A percentile compares a stretch with the other conserved stretches of the same genome.
These are phyloP conservation scores for Teunomyces barrocoloradensis DNA, from an alignment of 805 yeast species.

Conservation along the genomic window DNA sequence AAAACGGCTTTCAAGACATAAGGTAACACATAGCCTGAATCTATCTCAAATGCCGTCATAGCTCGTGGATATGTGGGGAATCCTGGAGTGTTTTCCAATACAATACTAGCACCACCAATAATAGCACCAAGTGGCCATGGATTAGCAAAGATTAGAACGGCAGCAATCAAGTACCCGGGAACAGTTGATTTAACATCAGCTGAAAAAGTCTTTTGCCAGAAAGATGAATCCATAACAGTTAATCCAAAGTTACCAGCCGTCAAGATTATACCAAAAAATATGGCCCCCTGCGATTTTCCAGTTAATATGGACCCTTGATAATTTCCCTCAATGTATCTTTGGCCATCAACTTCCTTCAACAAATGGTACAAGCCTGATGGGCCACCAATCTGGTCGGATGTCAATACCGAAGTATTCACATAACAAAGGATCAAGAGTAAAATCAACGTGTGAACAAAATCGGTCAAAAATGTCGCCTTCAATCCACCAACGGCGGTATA, in stretches of 20 bases:
- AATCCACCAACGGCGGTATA: constrained; percentile 52
- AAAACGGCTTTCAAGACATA: constrained; percentile 28
- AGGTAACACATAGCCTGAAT: constrained; percentile 29
- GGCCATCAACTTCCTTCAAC: constrained; percentile 13
- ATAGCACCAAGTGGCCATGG: constrained; percentile 37
- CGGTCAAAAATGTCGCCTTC: constrained; percentile 51
- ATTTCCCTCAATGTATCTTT: constrained; percentile 29
- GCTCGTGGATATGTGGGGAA: constrained; percentile 35
- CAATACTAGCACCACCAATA: constrained; percentile 32
- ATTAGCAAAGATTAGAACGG: constrained; percentile 28
- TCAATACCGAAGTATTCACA: constrained; percentile 24
- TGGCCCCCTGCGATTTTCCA: constrained; percentile 33
- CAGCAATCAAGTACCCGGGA: constrained; percentile 38
- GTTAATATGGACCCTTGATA: constrained; percentile 34
- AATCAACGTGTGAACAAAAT: constrained; percentile 25
- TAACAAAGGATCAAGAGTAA: constrained; percentile 25
- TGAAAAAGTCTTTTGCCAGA: constrained; percentile 41
- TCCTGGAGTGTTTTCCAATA: constrained; percentile 20
- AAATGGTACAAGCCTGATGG: constrained; percentile 25
- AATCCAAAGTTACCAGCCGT: constrained; percentile 37
- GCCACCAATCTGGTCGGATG: constrained; percentile 26
- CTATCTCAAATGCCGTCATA: constrained; percentile 26
- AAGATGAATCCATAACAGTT: constrained; percentile 38
- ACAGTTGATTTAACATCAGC: constrained; percentile 34
- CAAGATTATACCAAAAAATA: constrained; percentile 33